Base-by-base conservation (phyloP, 2,329 filamentous ascomycete species). In the Exserohilum rostratum region DNA sequence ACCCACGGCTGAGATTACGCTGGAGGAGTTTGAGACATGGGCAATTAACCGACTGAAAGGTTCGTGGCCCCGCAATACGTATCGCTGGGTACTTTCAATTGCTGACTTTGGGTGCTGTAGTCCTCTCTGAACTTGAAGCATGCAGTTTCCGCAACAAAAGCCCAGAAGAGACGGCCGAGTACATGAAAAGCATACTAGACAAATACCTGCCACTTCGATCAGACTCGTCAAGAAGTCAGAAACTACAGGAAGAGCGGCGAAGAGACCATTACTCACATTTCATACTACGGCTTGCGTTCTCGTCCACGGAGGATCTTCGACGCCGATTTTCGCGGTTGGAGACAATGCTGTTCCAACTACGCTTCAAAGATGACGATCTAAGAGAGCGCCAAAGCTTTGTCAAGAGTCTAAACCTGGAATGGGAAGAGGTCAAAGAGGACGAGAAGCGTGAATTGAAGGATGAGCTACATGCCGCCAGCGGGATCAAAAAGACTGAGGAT, bases 21-120 rank as follows among this genome's bases (percentile, higher is more conserved):
- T 99, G 37, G 95, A 99, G 72, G 88, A 99, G 73, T 99, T 99
- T 69, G 95, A 99, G 74, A 92, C 96, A 83, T 99, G 95, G 95
- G 95, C 93, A 10, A 98, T 99, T 69, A 90, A 96, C 69, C 84
- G 95, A 53, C 76, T 99, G 62, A 88, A 91, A 78, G 85, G 91
- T 64, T 11, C 29, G 46, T 35, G 12, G 6, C 27, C 2, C 2
- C 17, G 15, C 9, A n/a, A 22, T 33, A n/a, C 2, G 1, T 1
- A 3, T 6, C 6, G 5, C 6, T 5, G 3, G 0, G 11, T 2
- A 15, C 13, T 0, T 6, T 12, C 10, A 7, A 0, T 7, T 43
- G 37, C 55, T 67, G 42, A 66, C 62, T 29, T 6, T 6, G 7
- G 7, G 11, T 39, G 10, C 46, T 20, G 15, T 54, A 91, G 90